phyloP scores from a whole-genome alignment of 352 stramenopile species.

The Pythium pectinolyticum region DNA sequence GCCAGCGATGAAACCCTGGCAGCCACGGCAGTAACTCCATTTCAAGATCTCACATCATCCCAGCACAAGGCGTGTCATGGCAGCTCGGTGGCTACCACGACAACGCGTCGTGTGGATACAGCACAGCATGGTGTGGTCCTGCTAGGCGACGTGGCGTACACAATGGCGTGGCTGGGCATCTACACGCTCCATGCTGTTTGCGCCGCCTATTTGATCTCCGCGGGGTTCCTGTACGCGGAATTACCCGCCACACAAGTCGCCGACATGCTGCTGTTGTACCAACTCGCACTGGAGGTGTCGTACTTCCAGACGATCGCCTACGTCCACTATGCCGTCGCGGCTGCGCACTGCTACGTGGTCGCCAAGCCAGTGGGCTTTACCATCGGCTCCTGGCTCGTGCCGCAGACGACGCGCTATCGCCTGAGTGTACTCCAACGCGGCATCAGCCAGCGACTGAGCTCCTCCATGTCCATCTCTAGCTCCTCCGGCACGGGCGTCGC shows the following conservation, averaged over 20 bases:
- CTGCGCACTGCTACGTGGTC: neutral
- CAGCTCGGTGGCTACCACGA: too few species aligned
- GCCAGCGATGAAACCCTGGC: too few species aligned
- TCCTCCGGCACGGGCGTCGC: neutral
- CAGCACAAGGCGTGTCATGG: too few species aligned
- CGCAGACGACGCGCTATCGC: neutral
- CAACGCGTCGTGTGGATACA: too few species aligned
- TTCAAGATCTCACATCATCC: too few species aligned
- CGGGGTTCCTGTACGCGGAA: neutral
- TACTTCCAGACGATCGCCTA: neutral
- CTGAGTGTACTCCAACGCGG: neutral
- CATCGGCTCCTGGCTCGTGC: neutral
- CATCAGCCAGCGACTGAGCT: neutral
- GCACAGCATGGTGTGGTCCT: too few species aligned
- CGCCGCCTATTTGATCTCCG: neutral
- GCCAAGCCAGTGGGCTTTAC: neutral
- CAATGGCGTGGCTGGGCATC: neutral
- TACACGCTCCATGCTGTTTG: slow-evolving; percentile 4
- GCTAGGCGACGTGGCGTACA: neutral
- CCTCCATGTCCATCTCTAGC: neutral
- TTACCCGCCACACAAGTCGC: neutral
- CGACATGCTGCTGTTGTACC: slow-evolving; percentile 2
- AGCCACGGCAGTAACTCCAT: too few species aligned
- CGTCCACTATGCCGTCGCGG: neutral
- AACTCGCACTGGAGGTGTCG: neutral